Base-by-base conservation (phyloP, 2,329 filamentous ascomycete genomes). In the Moelleriella libera region DNA sequence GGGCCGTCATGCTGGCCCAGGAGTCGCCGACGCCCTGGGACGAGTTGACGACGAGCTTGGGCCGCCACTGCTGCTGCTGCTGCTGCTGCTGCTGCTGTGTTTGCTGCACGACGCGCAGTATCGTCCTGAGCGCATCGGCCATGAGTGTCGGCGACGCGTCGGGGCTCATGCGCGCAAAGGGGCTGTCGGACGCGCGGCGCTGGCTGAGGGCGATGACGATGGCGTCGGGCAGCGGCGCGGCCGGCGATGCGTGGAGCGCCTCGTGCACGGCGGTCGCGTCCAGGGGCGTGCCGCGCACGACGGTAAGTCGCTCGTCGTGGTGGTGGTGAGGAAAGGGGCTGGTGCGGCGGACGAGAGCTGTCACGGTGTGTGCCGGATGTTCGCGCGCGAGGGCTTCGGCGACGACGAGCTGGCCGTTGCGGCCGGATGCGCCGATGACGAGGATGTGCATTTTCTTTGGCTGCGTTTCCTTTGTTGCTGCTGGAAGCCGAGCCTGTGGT, bases 121-220 rank as follows among this genome's bases (percentile, higher is more conserved):
- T 12, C 34, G 34, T 37, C 34, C 34, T 8, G 8, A 37, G 12
- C 34, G 34, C 34, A 37, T 37, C 34, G 34, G 34, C 21, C 41
- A 29, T 14, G 41, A 42, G 61, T 0, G 70, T 67, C 0, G 65
- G 62, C 12, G 34, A 9, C 4, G 34, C 8, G 34, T 68, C 63
- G 2, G 66, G 60, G 11, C 49, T 46, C 1, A 55, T 47, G 3
- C 65, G 60, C 1, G 72, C 58, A 53, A 76, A 76, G 4, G 70
- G 74, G 39, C 61, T 71, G 47, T 72, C 70, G 28, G 60, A 64
- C 6, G 58, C 59, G 34, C 72, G 67, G 5, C 65, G 63, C 1
- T 72, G 67, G 50, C 65, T 70, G 10, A 79, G 68, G 0, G 75
- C 69, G 21, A 71, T 61, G 39, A 78, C 59, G 29, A 78, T 61